Evolutionary conservation across 2,329 filamentous ascomycete species (phyloP), one percentile per base, ranked within the genome.

Genomic region (Fusarium euwallaceae): DNA sequence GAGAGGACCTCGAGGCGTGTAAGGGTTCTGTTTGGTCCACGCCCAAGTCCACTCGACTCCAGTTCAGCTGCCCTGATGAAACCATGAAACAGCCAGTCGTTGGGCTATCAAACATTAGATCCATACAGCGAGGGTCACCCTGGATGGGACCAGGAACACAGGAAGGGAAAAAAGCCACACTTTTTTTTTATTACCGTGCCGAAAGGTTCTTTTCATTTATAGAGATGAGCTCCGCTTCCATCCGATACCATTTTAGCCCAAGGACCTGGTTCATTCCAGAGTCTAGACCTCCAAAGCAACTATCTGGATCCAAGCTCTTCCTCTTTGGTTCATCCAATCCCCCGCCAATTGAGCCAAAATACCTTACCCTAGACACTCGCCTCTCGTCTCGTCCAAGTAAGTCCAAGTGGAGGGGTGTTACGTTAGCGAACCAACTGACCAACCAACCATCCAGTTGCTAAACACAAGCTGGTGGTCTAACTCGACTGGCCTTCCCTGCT

Each of bases 201-300:
- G 48, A 53, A 32, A 55, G 27, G 48, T 32, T 32, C 27, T 20
- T 14, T 20, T 55, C 48, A 29, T 20, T 32, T 16, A n/a, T 67
- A 64, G 32, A 55, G 68, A 69, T 69, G 72, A 45, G 41, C 63
- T 67, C 69, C 65, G 53, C 69, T 67, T 74, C 61, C 69, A 70
- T 74, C 61, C 59, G 60, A 73, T 43, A 37, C 34, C 37, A 60
- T 41, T 32, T 53, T 32, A 64, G 36, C 32, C 53, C 43, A 34
- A 41, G 56, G 61, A 59, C 43, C 34, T 63, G 17, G 53, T 22
- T 41, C 66, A 71, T 70, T 70, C 59, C 32, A 61, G 43, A 64
- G 59, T 66, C 36, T 64, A 32, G 48, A 55, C 48, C 20, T 45
- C 36, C 41, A 36, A 36, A 51, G 59, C 41, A 53, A 43, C 41